Evolutionary conservation across 176 grass and related monocot genomes (phyloP).

Genomic region (Puccinellia tenuiflora): DNA sequence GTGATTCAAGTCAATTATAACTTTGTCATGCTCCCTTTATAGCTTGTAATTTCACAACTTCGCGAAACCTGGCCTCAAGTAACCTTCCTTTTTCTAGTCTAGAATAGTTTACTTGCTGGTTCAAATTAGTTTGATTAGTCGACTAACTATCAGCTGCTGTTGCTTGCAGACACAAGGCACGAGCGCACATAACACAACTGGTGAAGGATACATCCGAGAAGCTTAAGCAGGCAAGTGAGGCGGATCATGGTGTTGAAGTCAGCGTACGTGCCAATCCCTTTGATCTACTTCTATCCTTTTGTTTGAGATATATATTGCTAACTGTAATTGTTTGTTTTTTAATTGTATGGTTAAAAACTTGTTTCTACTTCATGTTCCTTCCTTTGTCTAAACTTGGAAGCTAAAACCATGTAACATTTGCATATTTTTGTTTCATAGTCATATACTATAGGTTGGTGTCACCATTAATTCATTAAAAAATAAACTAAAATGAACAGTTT

Average conservation of each 20-base stretch:
- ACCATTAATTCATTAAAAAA: not conserved
- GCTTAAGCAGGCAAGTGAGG: slow-evolving; percentile 90
- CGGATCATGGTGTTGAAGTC: slow-evolving; percentile 68
- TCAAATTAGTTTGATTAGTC: not conserved
- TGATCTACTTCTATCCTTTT: not conserved
- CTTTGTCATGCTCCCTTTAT: not conserved
- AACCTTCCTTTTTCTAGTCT: not conserved
- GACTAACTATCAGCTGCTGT: not conserved
- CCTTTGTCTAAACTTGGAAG: not conserved
- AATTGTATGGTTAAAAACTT: not conserved
- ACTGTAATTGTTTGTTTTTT: not conserved
- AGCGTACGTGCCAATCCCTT: slow-evolving; percentile 49
- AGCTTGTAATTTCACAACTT: not conserved
- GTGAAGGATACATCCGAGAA: slow-evolving; percentile 95
- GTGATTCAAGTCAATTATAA: not conserved
- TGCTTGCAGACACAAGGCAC: slow-evolving; percentile 72
- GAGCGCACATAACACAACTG: slow-evolving; percentile 63
- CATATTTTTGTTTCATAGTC: not conserved
- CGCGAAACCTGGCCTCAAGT: not conserved
- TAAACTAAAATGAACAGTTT: not conserved
- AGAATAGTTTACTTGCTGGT: not conserved
- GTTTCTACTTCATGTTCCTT: not conserved
- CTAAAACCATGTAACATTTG: not conserved
- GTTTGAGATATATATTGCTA: not conserved
- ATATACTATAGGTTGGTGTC: not conserved